Evolutionary conservation across 495 filamentous ascomycete genomes (phyloP), one percentile per base, ranked within the genome.

Genomic region (Halenospora varia): DNA sequence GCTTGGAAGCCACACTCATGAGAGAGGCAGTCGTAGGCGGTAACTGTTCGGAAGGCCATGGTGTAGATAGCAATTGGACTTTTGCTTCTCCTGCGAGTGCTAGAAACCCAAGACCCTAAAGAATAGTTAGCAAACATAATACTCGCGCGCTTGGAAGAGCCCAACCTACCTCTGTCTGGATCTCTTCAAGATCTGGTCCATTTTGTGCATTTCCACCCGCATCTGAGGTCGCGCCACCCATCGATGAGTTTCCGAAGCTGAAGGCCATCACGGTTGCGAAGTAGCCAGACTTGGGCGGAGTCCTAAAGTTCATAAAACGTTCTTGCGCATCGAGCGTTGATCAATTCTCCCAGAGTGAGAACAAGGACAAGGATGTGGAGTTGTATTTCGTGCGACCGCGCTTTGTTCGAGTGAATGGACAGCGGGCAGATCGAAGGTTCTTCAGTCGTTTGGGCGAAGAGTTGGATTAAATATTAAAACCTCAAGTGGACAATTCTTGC

Each of bases 21-120:
- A 99, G 85, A n/a, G 90, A 89, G 44, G 88, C 82, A 22, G 87
- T 92, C 2, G 91, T 80, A 10, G 84, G 75, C n/a, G 94, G 95
- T 47, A 91, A 77, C 17, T 78, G 69, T 57, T 88, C 76, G 24
- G 75, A 71, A 26, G 89, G 84, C 88, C 93, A 99, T 67, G 85
- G 80, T 39, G 88, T 78, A 0, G 90, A 86, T 45, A 97, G 80
- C 8, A 93, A 63, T 62, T 83, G 86, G 61, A 99, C 70, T 68
- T 91, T 95, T 50, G 83, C 82, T 56, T 96, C 94, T 59, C 90
- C 85, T 25, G 82, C 77, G 24, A 96, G 67, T 15, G 89, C 80
- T 62, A 87, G 80, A 71, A 97, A 97, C 1, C 90, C 92, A 40
- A 98, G 74, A 62, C 82, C 82, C 90, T 94, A 58, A 8, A 58